Percentiles rank a stretch among this genome's conserved stretches.
phyloP scores from a whole-genome alignment of 1,139 yeast genomes.

The Spathaspora sp. region DNA sequence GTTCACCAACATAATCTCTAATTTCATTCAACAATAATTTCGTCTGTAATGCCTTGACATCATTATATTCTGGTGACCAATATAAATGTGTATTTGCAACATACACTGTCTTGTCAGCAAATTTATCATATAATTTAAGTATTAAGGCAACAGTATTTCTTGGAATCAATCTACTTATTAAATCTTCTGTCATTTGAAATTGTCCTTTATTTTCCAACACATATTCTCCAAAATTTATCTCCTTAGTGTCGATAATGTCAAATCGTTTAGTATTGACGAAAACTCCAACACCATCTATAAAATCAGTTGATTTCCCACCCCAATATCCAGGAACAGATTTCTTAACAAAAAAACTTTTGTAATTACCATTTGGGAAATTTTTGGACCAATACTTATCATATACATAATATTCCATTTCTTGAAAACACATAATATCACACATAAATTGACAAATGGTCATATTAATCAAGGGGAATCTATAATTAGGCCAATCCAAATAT shows the following conservation, averaged over 20 bases:
- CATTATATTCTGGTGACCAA: constrained; percentile 52
- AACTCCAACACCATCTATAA: constrained; percentile 59
- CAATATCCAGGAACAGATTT: constrained; percentile 54
- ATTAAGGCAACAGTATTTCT: constrained; percentile 58
- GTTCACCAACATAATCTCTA: constrained; percentile 18
- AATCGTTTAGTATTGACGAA: constrained; percentile 48
- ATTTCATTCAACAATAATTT: constrained; percentile 40
- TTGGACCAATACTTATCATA: constrained; percentile 45
- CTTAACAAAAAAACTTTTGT: constrained; percentile 44
- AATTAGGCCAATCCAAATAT: constrained; percentile 43
- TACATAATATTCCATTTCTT: constrained; percentile 54
- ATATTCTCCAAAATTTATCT: constrained; percentile 43
- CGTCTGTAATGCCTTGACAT: constrained; percentile 56
- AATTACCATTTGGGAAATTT: constrained; percentile 28
- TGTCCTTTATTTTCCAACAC: constrained; percentile 25
- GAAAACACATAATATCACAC: constrained; percentile 61
- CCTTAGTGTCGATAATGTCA: constrained; percentile 40
- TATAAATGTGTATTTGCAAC: constrained; percentile 61
- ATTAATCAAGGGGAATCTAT: constrained; percentile 46
- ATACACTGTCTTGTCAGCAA: constrained; percentile 36
- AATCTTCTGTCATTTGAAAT: constrained; percentile 36
- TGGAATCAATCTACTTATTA: constrained; percentile 35
- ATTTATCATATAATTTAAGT: constrained; percentile 43
- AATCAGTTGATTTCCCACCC: constrained; percentile 37
- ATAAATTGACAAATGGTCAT: constrained; percentile 36